A percentile compares a stretch with the other conserved stretches of the same genome.
Conservation (phyloP, 1,284 basidiomycete genomes). For the Ustilago esculenta region DNA sequence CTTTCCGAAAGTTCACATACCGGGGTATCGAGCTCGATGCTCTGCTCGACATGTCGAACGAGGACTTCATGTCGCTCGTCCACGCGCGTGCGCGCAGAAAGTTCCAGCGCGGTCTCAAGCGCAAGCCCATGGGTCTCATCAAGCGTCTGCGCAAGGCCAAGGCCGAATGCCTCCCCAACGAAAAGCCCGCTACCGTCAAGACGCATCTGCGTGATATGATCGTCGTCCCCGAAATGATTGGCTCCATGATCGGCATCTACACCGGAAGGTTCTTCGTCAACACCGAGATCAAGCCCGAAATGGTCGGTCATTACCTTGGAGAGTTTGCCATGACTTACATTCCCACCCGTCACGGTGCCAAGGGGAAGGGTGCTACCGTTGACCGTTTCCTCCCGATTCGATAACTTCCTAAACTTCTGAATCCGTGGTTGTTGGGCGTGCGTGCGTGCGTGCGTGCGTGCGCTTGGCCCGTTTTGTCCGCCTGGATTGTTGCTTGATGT, state of each 20-base stretch:
- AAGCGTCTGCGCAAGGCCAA: constrained; percentile 99
- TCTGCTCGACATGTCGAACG: constrained; percentile 94
- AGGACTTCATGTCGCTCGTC: constrained; percentile 81
- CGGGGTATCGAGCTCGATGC: constrained; percentile 89
- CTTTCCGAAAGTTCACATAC: constrained; percentile 99
- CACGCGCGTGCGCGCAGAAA: constrained; percentile 98
- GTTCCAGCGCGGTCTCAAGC: constrained; percentile 98
- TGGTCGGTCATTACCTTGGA: constrained; percentile 96
- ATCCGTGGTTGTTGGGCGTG: neutral
- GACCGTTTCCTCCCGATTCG: constrained; percentile 74
- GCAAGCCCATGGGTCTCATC: constrained; percentile 97
- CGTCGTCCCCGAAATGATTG: constrained; percentile 99
- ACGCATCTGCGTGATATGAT: constrained; percentile 99
- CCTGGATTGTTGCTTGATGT: no score
- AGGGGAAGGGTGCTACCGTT: constrained; percentile 93
- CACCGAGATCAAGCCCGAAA: constrained; percentile 91
- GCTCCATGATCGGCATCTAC: constrained; percentile 72
- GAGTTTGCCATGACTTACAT: constrained; percentile 88
- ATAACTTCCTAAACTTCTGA: constrained; percentile 68
- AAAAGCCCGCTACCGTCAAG: constrained; percentile 98
- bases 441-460: no score
- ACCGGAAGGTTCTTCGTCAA: constrained; percentile 79
- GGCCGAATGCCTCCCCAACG: constrained; percentile 96
- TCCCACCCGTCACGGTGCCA: constrained; percentile 99
- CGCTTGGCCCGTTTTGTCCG: no score